phyloP scores from a whole-genome alignment of 805 yeast genomes.

The Myxozyma melibiosi region DNA sequence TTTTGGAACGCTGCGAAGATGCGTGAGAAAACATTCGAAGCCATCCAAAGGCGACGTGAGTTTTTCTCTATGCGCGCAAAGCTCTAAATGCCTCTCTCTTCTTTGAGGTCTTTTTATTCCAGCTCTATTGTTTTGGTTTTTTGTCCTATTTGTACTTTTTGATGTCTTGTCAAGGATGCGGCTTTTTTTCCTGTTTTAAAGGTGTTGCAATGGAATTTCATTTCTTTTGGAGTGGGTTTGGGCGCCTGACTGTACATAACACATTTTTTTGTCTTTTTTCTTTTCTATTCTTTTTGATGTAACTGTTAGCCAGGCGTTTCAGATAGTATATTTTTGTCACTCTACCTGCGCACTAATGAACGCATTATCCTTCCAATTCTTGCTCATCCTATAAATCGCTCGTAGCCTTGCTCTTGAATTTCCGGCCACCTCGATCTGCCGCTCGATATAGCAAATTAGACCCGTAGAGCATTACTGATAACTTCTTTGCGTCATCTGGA shows the following conservation, averaged over 20 bases:
- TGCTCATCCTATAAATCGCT: neutral
- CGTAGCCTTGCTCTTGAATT: conserved; percentile 24
- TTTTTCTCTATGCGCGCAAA: conserved; percentile 5
- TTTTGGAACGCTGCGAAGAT: conserved; percentile 63
- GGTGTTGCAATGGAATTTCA: neutral
- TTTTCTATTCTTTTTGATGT: neutral
- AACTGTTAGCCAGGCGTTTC: neutral
- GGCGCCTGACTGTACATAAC: conserved; percentile 6
- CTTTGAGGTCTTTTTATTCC: neutral
- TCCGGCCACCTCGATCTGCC: conserved; percentile 31
- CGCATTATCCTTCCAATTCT: neutral
- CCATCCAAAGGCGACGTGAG: conserved; percentile 1
- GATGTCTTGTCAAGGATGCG: neutral
- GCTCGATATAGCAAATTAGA: conserved; percentile 29
- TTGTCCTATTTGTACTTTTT: neutral
- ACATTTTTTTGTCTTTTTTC: neutral
- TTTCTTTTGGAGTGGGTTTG: neutral
- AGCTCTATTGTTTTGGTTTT: neutral
- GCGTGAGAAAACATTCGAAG: conserved; percentile 6
- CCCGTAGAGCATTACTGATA: conserved; percentile 18
- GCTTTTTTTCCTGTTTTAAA: neutral
- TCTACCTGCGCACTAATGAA: neutral
- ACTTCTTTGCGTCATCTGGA: neutral
- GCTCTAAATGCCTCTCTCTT: neutral
- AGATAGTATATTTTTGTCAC: neutral